Base-by-base conservation (phyloP, 108 stramenopile species). In the Cafeteria roenbergensis region DNA sequence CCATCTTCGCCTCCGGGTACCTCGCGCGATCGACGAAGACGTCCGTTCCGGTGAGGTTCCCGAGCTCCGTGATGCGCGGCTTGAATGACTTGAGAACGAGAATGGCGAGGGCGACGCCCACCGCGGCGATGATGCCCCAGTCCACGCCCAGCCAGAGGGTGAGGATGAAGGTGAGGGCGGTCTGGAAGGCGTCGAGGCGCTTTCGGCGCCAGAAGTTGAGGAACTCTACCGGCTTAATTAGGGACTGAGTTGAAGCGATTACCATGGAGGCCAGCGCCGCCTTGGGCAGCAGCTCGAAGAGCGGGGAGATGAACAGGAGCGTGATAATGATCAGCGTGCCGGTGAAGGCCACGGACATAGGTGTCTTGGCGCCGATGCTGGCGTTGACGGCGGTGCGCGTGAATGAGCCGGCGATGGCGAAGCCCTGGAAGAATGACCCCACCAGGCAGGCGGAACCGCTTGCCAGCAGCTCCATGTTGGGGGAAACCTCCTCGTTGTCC, bases 301-400 rank as follows among this genome's bases (percentile, higher is more conserved):
- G 71, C 20, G 80, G 68, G 17, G 91, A 86, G 66, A 90, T 75
- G 25, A 77, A 76, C 26, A 87, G 54, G 24, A 92, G 53, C 37
- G 79, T 82, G 20, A 90, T 29, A 22, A 66, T 64, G 48, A 90
- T 80, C 51, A 90, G 30, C 0, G 73, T 36, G 6, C 79, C 83
- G 0, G 87, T 84, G 34, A 90, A 67, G 52, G 89, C 70, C 54
- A 69, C 74, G 53, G 80, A 78, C n/a, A 89, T 66, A 20, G 81
- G 80, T 57, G 80, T 83, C 62, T 80, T 66, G 20, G 87, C 87
- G 12, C 86, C 86, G 37, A 59, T 63, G 1, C 78, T 74, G 60
- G 78, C 78, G 66, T 87, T 85, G 62, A 91, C 86, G 30, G 88
- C 85, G 20, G 84, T 85, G 38, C 86, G 76, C 48, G 71, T 70